These are phyloP conservation scores for Bidens hawaiensis DNA, from an alignment of 140 eudicot genomes.

Conservation along the genomic window DNA sequence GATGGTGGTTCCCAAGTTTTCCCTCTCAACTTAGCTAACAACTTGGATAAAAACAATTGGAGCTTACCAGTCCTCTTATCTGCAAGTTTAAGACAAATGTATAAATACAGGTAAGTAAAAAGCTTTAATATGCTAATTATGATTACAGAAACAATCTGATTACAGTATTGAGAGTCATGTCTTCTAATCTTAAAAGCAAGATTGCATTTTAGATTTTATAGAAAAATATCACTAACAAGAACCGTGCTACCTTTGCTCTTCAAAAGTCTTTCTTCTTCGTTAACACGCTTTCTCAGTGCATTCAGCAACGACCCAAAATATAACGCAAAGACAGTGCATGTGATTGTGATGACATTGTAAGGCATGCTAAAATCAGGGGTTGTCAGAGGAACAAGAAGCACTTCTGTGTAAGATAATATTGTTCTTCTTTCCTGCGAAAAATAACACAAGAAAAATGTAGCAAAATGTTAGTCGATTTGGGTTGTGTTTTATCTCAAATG, in stretches of 20 bases:
- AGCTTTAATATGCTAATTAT: background rate
- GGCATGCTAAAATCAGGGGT: constrained; percentile 99
- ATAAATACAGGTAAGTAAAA: background rate
- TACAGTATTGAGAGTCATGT: background rate
- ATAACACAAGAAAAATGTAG: constrained; percentile 9
- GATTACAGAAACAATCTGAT: constrained; percentile 1
- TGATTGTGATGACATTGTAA: constrained; percentile 89
- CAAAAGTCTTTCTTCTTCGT: constrained; percentile 75
- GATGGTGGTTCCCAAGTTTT: constrained; percentile 51
- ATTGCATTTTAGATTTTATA: background rate
- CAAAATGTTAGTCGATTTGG: background rate
- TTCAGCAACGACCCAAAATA: constrained; percentile 94
- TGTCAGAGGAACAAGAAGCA: constrained; percentile 92
- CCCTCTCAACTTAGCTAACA: constrained; percentile 67
- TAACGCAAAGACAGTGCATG: constrained; percentile 91
- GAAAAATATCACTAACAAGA: background rate
- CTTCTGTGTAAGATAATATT: constrained; percentile 85
- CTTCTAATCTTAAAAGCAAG: background rate
- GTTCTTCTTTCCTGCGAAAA: constrained; percentile 51
- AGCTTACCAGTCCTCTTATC: constrained; percentile 46
- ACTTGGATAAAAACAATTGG: constrained; percentile 43
- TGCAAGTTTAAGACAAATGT: constrained; percentile 30
- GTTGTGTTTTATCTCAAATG: background rate
- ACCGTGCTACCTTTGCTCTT: constrained; percentile 49
- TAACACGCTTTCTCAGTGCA: constrained; percentile 72